Percentiles rank a stretch among this genome's conserved stretches.
These are phyloP conservation scores for Desmodesmus armatus DNA, from an alignment of 139 green algal genomes.

Conservation along the genomic window DNA sequence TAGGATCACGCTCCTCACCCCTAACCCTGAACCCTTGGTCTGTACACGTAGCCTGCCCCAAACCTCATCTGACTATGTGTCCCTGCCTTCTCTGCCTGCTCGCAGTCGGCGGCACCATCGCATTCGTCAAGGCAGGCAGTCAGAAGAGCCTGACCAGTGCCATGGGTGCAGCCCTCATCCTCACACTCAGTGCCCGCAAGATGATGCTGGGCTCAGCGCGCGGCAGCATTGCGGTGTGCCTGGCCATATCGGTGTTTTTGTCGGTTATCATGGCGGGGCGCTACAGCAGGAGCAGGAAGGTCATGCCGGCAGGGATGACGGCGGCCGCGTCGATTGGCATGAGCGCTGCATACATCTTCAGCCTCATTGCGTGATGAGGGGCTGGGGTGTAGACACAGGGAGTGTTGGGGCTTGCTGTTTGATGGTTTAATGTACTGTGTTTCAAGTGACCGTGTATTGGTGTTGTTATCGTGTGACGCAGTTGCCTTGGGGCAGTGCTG, in stretches of 20 bases:
- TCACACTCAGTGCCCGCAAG: constrained; percentile 5
- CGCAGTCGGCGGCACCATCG: constrained; percentile 22
- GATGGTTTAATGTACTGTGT: too few species aligned
- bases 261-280: constrained; percentile 28
- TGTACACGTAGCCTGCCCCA: too few species aligned
- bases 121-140: constrained; percentile 31
- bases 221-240: constrained; percentile 20
- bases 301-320: constrained; percentile 42
- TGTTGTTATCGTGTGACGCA: too few species aligned
- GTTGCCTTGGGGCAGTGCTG: too few species aligned
- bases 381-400: too few species aligned
- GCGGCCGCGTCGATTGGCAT: constrained; percentile 22
- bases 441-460: too few species aligned
- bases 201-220: neutral
- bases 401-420: too few species aligned
- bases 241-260: constrained; percentile 29
- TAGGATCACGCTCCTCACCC: too few species aligned
- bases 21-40: too few species aligned
- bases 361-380: neutral
- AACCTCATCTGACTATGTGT: too few species aligned
- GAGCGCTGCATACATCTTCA: constrained; percentile 15
- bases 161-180: constrained; percentile 24
- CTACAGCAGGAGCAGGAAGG: constrained; percentile 36
- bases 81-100: too few species aligned
- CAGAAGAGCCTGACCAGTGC: constrained; percentile 37